Base-by-base conservation (phyloP, 345 rosid species). In the Melaleuca alternifolia region DNA sequence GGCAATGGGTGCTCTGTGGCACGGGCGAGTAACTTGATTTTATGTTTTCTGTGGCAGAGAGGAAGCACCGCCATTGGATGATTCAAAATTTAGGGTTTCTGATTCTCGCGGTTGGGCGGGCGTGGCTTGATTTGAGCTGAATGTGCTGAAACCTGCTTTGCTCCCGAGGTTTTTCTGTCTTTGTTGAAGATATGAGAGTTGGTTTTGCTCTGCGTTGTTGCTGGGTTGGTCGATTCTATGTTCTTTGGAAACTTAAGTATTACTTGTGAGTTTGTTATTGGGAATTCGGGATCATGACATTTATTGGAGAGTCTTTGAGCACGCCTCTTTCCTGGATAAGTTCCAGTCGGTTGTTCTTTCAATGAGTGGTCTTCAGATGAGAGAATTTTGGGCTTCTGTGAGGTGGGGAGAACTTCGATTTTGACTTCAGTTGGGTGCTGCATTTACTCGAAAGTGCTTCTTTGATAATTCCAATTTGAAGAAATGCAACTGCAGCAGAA, bases 401-500 rank as follows among this genome's bases (percentile, higher is more conserved):
- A 89, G 88, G 83, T 84, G 86, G 79, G 88, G 86, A 91, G 89
- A 91, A 86, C 89, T 37, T 82, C 79, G 62, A 88, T 84, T 91
- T 88, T 30, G 50, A 83, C 81, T 37, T 71, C 53, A 61, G 28
- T 53, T 30, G 85, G 59, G 89, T 5, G 81, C 81, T 5, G 4
- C 14, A 10, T 71, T 71, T 71, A 71, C 24, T 71, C 48, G 14
- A 71, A 71, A 37, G 81, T 37, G 48, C 48, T 71, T 37, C 48
- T 71, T 71, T 10, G 81, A 11, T 71, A 71, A 71, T 37, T 71
- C 81, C 81, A 71, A 33, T 71, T 37, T 8, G 90, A 91, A 91
- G 93, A 91, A 87, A 97, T 96, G 98, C 96, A 92, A 90, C 95
- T 92, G 65, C 95, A 89, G 88, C 96, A 93, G 90, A 91, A 93